phyloP scores from a whole-genome alignment of 1,284 basidiomycete species.

The Neonothopanus nambi region DNA sequence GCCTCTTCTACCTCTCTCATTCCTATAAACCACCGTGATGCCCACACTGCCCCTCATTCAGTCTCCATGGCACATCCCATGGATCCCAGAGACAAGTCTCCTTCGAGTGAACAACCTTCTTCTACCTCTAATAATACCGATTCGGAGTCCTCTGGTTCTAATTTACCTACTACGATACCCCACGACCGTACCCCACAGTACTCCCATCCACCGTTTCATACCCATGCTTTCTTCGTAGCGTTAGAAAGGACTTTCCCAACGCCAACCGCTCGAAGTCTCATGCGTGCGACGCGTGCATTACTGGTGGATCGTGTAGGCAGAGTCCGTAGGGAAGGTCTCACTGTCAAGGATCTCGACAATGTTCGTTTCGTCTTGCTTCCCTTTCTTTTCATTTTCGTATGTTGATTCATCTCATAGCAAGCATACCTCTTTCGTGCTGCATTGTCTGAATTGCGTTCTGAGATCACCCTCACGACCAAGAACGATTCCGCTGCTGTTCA shows the following conservation, averaged over 20 bases:
- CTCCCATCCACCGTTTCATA: slow-evolving; percentile 56
- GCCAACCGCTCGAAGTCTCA: slow-evolving; percentile 72
- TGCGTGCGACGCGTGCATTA: slow-evolving; percentile 84
- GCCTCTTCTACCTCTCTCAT: slow-evolving; percentile 17
- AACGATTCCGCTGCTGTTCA: slow-evolving; percentile 86
- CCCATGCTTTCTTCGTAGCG: slow-evolving; percentile 62
- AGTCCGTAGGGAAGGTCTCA: slow-evolving; percentile 75
- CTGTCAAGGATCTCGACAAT: slow-evolving; percentile 87
- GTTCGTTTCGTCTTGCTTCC: slow-evolving; percentile 52
- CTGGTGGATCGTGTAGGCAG: slow-evolving; percentile 77
- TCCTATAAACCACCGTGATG: slow-evolving; percentile 19
- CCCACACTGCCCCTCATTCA: slow-evolving; percentile 22
- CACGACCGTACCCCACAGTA: slow-evolving; percentile 30
- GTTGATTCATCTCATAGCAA: slow-evolving; percentile 56
- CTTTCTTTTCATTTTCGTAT: not conserved
- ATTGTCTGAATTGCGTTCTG: slow-evolving; percentile 87
- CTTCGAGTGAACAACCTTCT: slow-evolving; percentile 10
- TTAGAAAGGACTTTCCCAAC: slow-evolving; percentile 74
- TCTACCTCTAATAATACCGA: slow-evolving; percentile 6
- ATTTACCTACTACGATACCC: slow-evolving; percentile 2
- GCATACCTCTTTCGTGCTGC: slow-evolving; percentile 96
- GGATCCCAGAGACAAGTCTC: slow-evolving; percentile 22
- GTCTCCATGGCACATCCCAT: slow-evolving; percentile 30
- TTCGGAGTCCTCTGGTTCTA: not conserved
- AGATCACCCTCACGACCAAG: slow-evolving; percentile 80